Conservation (phyloP, 768 basidiomycete genomes). For the Dioszegia crocea region DNA sequence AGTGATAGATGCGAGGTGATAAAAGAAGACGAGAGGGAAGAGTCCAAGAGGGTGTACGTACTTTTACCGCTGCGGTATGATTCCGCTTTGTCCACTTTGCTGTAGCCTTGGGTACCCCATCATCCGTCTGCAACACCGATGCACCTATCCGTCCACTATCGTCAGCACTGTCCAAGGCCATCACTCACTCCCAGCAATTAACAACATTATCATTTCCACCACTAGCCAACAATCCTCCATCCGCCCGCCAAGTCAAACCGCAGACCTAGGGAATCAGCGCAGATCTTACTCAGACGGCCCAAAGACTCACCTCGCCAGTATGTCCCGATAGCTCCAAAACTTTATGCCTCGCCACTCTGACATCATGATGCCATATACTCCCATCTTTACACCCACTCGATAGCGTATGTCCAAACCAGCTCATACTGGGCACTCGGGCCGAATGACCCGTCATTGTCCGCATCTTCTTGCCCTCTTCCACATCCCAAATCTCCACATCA, state of each 20-base stretch:
- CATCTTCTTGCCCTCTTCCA: constrained; percentile 69
- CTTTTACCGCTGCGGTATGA: constrained; percentile 74
- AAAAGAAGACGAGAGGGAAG: no score
- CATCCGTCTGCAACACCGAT: constrained; percentile 43
- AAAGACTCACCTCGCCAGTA: constrained; percentile 66
- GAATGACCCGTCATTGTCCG: constrained; percentile 81
- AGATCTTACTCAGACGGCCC: background rate
- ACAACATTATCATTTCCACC: constrained; percentile 99
- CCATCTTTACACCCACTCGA: constrained; percentile 89
- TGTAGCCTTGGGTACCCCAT: constrained; percentile 44
- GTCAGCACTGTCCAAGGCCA: constrained; percentile 38
- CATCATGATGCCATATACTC: constrained; percentile 95
- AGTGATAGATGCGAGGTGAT: no score
- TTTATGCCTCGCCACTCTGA: constrained; percentile 78
- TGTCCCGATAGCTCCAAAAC: constrained; percentile 88
- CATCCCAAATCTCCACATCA: constrained; percentile 90
- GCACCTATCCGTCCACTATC: constrained; percentile 47
- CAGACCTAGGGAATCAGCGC: constrained; percentile 53
- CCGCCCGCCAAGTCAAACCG: constrained; percentile 80
- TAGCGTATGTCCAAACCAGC: constrained; percentile 83
- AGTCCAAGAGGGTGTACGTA: no score
- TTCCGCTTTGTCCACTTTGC: constrained; percentile 88
- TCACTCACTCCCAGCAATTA: constrained; percentile 91
- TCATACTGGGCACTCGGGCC: constrained; percentile 74
- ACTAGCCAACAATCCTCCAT: constrained; percentile 82